Conservation (phyloP, 345 rosid species). For the Cardamine chenopodiifolia region DNA sequence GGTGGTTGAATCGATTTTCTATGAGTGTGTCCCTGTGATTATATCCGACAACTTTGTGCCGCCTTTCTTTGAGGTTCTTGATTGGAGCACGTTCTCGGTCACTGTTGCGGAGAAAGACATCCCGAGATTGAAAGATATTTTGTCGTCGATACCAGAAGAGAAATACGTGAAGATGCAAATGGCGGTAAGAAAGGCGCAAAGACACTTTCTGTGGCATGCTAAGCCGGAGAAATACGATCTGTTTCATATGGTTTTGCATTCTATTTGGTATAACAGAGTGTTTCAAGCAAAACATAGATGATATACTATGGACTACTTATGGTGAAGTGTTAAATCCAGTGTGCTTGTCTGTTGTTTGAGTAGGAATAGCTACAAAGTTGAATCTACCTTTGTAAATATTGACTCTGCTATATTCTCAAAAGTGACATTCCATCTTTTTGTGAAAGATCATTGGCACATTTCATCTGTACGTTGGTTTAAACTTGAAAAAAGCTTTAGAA, state of each 20-base stretch:
- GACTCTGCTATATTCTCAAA: background rate
- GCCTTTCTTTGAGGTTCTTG: conserved; percentile 81
- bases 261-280: conserved; percentile 88
- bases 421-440: background rate
- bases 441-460: background rate
- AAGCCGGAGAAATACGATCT: conserved; percentile 82
- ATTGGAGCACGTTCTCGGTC: conserved; percentile 76
- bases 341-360: conserved; percentile 16
- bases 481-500: background rate
- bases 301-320: background rate
- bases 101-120: conserved; percentile 85
- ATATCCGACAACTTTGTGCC: conserved; percentile 91
- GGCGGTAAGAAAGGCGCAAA: conserved; percentile 72
- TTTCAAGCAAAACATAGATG: conserved; percentile 71
- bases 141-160: conserved; percentile 66
- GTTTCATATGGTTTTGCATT: conserved; percentile 91
- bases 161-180: conserved; percentile 70
- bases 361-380: background rate
- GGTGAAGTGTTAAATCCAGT: background rate
- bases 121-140: conserved; percentile 63
- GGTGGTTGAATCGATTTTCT: conserved; percentile 87
- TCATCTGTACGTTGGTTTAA: background rate
- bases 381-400: conserved; percentile 23
- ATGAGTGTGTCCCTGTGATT: conserved; percentile 88
- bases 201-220: conserved; percentile 89